Base-by-base conservation (phyloP, 2,329 filamentous ascomycete genomes). In the Fusarium scirpi region DNA sequence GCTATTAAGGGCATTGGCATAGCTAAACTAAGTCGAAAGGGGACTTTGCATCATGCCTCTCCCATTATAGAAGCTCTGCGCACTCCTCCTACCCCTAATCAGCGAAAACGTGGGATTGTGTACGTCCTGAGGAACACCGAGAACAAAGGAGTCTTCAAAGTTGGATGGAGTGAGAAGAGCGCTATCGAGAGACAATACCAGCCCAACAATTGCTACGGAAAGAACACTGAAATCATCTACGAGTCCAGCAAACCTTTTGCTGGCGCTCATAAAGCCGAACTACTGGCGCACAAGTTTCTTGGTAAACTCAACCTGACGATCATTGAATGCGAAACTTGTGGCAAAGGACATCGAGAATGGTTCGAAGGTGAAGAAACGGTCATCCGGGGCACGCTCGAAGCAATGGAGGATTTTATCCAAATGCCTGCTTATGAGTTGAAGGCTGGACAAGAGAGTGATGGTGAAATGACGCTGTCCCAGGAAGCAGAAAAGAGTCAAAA, bases 371-470 rank as follows among this genome's bases (percentile, higher is more conserved):
- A 16, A 30, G 54, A 54, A 3, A 38, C 16, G 1, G 24, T 16
- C 6, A 57, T 71, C 8, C n/a, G 49, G 12, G 30, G 9, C 18
- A 54, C 58, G 5, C 47, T 71, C n/a, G 46, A 32, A 6, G 18
- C 41, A 10, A 70, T 68, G 58, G 58, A 68, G n/a, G 18, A 30
- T 11, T 71, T 71, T 12, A 22, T 71, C 20, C 51, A 24, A 5
- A 12, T 46, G 5, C 47, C 58, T 20, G 51, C 55, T 11, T 70
- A 71, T 45, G 67, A 63, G 34, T 10, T 53, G 27, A 34, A 34
- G n/a, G 24, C 32, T 29, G 34, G 49, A 10, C n/a, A 53, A 5
- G 24, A 34, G 5, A 30, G 44, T 6, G 41, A 44, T 8, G 64
- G 64, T 4, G 8, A 56, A 24, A 55, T 67, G 66, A 58, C 32